A percentile compares a stretch with the other conserved stretches of the same genome.
Conservation (phyloP, 2,329 filamentous ascomycete genomes). For the Alternaria viburni region DNA sequence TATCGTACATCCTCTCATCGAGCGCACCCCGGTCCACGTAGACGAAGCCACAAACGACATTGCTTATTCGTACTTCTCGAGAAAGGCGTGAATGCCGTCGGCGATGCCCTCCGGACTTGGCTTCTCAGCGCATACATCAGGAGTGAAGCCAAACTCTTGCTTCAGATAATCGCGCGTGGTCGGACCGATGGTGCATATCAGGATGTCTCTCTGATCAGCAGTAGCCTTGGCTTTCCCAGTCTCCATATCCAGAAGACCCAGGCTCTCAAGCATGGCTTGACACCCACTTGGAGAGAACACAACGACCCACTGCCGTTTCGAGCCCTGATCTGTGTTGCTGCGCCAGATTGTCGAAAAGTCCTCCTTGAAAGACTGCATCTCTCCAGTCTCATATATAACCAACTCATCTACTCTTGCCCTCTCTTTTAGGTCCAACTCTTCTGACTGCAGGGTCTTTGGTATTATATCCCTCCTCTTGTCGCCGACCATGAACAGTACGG, state of each 20-base stretch:
- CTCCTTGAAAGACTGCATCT: slow-evolving; percentile 77
- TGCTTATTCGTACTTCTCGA: not conserved
- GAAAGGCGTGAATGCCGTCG: slow-evolving; percentile 64
- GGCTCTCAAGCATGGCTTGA: slow-evolving; percentile 63
- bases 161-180: slow-evolving; percentile 81
- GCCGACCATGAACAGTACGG: slow-evolving; percentile 85
- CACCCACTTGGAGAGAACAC: slow-evolving; percentile 71
- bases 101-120: slow-evolving; percentile 83
- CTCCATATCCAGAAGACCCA: slow-evolving; percentile 54
- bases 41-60: not conserved
- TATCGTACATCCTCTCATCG: not conserved
- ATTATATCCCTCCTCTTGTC: slow-evolving; percentile 91
- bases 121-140: slow-evolving; percentile 79
- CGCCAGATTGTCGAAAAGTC: slow-evolving; percentile 66
- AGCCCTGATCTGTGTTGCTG: slow-evolving; percentile 49
- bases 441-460: slow-evolving; percentile 75
- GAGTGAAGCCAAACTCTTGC: slow-evolving; percentile 68
- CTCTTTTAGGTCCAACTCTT: slow-evolving; percentile 54
- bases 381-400: slow-evolving; percentile 84
- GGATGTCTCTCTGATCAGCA: slow-evolving; percentile 55
- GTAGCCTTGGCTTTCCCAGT: slow-evolving; percentile 44
- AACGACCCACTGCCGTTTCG: slow-evolving; percentile 70
- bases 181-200: slow-evolving; percentile 88
- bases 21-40: not conserved
- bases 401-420: slow-evolving; percentile 76